Conservation (phyloP, 2,329 filamentous ascomycete species). For the Ilyonectria robusta region DNA sequence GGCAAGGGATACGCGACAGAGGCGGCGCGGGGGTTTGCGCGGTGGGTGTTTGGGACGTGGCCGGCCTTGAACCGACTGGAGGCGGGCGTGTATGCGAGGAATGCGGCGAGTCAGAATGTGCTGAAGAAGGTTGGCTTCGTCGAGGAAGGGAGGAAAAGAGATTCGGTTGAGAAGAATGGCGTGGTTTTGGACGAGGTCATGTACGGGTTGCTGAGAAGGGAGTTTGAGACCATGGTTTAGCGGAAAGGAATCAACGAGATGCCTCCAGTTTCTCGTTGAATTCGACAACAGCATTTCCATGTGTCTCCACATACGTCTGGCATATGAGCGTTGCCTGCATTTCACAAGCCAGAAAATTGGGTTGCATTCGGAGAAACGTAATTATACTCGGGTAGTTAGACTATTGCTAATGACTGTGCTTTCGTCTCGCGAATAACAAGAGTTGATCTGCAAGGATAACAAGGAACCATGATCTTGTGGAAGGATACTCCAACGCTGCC, state of each 20-base stretch:
- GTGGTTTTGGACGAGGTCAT: slow-evolving; percentile 54
- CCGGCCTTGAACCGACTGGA: slow-evolving; percentile 60
- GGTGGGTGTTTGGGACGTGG: slow-evolving; percentile 61
- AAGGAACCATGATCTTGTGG: no score
- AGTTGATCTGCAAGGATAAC: no score
- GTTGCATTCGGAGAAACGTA: no score
- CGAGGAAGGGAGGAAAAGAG: slow-evolving; percentile 60
- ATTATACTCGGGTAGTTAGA: no score
- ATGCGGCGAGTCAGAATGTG: slow-evolving; percentile 60
- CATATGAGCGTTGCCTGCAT: neutral
- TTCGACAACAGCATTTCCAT: no score
- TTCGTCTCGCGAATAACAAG: neutral
- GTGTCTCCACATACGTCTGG: neutral
- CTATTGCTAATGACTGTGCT: neutral
- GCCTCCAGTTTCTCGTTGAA: no score
- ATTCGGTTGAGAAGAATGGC: slow-evolving; percentile 60
- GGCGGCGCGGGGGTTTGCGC: slow-evolving; percentile 54
- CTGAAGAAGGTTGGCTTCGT: slow-evolving; percentile 59
- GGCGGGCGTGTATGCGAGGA: slow-evolving; percentile 54
- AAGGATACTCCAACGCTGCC: no score
- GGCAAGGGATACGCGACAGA: slow-evolving; percentile 62
- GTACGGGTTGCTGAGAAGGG: slow-evolving; percentile 57
- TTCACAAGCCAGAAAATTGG: neutral
- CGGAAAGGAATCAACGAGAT: neutral
- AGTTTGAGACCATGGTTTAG: slow-evolving; percentile 40